phyloP scores from a whole-genome alignment of 2,329 filamentous ascomycete species.

The Talaromyces sp. region DNA sequence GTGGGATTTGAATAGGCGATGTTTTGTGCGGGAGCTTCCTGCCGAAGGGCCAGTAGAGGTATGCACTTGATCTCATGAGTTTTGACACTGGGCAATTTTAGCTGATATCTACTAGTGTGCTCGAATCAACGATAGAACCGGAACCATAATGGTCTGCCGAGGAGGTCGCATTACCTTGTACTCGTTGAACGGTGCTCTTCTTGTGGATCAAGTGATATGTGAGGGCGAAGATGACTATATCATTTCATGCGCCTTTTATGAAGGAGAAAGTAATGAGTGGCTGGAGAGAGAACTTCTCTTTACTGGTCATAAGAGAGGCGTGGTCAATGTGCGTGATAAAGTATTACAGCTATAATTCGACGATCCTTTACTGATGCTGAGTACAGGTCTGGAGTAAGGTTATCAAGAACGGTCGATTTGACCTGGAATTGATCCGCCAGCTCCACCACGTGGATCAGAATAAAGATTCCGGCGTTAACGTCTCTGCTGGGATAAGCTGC shows the following conservation, averaged over 20 bases:
- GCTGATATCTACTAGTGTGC: conserved; percentile 61
- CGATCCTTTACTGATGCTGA: neutral
- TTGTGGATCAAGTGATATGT: conserved; percentile 80
- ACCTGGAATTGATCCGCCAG: conserved; percentile 72
- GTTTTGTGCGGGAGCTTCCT: conserved; percentile 75
- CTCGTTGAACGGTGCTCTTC: conserved; percentile 78
- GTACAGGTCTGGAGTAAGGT: conserved; percentile 56
- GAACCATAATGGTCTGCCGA: conserved; percentile 82
- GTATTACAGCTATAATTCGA: neutral
- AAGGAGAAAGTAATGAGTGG: conserved; percentile 88
- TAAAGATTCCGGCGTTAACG: conserved; percentile 57
- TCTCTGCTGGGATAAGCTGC: conserved; percentile 71
- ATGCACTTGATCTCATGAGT: conserved; percentile 20
- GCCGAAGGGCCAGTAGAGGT: conserved; percentile 51
- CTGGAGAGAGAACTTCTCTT: conserved; percentile 81
- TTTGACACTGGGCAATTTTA: conserved; percentile 5
- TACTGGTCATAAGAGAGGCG: conserved; percentile 78
- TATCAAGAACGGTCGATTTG: conserved; percentile 64
- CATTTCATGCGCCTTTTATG: conserved; percentile 84
- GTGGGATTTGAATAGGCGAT: conserved; percentile 90
- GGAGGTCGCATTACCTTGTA: conserved; percentile 73
- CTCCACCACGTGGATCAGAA: conserved; percentile 75
- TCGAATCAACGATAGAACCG: conserved; percentile 82
- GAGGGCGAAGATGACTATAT: conserved; percentile 70
- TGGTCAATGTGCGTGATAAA: conserved; percentile 62